Base-by-base conservation (phyloP, 2,329 filamentous ascomycete species). In the Sporothrix inflata region DNA sequence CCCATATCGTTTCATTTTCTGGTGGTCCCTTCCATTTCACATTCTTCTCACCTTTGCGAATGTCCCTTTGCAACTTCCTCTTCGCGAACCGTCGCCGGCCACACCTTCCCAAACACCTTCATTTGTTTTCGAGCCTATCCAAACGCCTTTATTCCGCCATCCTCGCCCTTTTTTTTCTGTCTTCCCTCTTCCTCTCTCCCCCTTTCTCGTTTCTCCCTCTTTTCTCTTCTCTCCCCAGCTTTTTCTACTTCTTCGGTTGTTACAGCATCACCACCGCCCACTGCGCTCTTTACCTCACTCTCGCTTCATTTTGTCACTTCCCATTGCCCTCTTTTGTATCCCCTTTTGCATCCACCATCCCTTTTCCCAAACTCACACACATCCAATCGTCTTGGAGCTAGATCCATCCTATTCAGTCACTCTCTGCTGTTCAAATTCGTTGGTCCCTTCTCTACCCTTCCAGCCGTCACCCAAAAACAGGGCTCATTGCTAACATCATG, bases 241-340 rank as follows among this genome's bases (percentile, higher is more conserved):
- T 74, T 70, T 74, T 73, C 70, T 72, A 72, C 74, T 72, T 34
- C 75, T 73, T 71, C 73, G 74, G 73, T 74, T 53, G 53, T 75
- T 74, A 74, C 63, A 75, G 69, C 73, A 73, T 75, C 69, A 69
- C 70, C 74, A 74, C 74, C 70, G 45, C 24, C 12, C 19, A 1
- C 27, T n/a, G 21, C 3, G 4, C 47, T 49, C 61, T 27, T 67
- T 68, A n/a, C 21, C 38, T n/a, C 69, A 34, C 68, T 47, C 51
- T 30, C 66, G n/a, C 60, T 47, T 57, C 30, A 34, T 53, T 66
- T 63, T 70, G 60, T 67, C 40, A 40, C 53, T 38, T 45, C 49
- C 16, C 60, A 42, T 66, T 57, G 34, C 45, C 45, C 30, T 14
- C 60, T 70, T 72, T 72, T 72, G 45, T 55, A 72, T 70, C 73